phyloP scores from a whole-genome alignment of 768 basidiomycete species.

The Kondoa malvinella region DNA sequence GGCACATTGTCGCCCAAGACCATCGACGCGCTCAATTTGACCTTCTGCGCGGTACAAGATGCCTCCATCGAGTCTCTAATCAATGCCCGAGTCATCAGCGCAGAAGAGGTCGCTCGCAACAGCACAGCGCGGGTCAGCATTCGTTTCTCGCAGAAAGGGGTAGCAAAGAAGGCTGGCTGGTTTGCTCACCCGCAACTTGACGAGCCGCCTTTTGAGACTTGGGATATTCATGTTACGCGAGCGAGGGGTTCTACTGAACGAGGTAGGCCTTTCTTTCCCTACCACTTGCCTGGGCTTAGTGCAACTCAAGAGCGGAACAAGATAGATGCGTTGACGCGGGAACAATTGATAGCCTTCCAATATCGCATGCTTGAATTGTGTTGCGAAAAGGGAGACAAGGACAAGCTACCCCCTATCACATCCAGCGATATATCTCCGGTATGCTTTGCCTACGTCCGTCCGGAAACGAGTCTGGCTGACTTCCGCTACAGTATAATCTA shows the following conservation, averaged over 20 bases:
- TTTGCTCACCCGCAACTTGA: not conserved
- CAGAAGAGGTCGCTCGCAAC: too few relatives aligned
- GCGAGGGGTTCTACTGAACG: not conserved
- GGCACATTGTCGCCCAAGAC: too few relatives aligned
- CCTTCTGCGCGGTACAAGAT: not conserved
- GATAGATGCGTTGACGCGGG: not conserved
- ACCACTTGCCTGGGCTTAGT: not conserved
- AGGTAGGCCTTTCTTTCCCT: not conserved
- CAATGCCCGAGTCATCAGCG: not conserved
- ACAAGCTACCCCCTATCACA: constrained; percentile 11
- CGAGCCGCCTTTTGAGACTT: constrained; percentile 2
- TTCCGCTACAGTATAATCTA: too few relatives aligned
- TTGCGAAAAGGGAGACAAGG: not conserved
- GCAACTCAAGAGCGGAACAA: constrained; percentile 1
- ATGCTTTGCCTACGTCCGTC: constrained; percentile 1
- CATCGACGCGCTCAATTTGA: too few relatives aligned
- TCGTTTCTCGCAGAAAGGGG: not conserved
- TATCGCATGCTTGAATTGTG: not conserved
- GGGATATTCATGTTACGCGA: not conserved
- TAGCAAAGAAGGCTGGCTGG: not conserved
- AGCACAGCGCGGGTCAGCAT: too few relatives aligned
- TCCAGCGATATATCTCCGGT: not conserved
- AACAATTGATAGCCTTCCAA: not conserved
- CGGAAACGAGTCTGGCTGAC: too few relatives aligned
- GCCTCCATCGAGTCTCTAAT: not conserved